A percentile compares a stretch with the other conserved stretches of the same genome.
phyloP scores from a whole-genome alignment of 257 asterid species.

The Solanum appendiculatum region DNA sequence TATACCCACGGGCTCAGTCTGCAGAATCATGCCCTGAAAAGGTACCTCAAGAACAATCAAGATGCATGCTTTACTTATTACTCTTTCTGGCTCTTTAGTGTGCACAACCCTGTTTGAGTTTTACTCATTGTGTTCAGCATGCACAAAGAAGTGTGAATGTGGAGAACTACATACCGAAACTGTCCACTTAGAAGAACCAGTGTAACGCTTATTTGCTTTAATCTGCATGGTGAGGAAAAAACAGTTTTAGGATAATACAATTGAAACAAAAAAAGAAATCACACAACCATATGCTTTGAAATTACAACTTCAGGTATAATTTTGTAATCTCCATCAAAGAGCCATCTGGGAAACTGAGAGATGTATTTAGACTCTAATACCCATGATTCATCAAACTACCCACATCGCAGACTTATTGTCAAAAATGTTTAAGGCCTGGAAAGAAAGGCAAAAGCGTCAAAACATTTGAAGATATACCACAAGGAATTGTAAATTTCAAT shows the following conservation, averaged over 20 bases:
- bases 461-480: background rate
- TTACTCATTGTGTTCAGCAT: background rate
- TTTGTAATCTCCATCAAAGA: background rate
- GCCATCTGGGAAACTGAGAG: background rate
- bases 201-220: slow-evolving; percentile 61
- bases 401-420: slow-evolving; percentile 73
- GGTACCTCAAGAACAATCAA: background rate
- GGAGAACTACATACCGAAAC: slow-evolving; percentile 33
- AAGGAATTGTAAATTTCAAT: slow-evolving; percentile 10
- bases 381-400: slow-evolving; percentile 73
- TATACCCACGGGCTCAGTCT: background rate
- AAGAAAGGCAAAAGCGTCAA: background rate
- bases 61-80: background rate
- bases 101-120: background rate
- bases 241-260: background rate
- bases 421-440: slow-evolving; percentile 68
- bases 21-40: background rate
- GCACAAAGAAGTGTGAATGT: background rate
- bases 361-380: background rate
- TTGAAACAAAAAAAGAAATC: background rate
- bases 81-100: background rate
- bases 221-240: slow-evolving; percentile 34
- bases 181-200: slow-evolving; percentile 78
- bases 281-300: background rate
- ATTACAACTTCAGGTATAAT: background rate